phyloP scores from a whole-genome alignment of 2,329 filamentous ascomycete species.

The Aspergillus aculeatinus region DNA sequence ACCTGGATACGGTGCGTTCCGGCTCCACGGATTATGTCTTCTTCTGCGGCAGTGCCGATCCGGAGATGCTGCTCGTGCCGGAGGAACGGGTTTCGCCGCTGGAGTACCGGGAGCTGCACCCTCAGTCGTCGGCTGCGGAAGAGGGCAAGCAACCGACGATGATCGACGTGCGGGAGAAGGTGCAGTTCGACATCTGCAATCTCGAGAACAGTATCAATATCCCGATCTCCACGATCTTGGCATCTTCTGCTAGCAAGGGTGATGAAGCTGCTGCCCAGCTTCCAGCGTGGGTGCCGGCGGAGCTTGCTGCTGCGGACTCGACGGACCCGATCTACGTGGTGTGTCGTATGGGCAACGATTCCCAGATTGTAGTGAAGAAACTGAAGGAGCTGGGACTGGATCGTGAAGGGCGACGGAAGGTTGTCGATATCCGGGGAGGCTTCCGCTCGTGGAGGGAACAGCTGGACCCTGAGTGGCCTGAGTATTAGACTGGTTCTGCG shows the following conservation, averaged over 20 bases:
- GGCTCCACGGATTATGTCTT: constrained; percentile 78
- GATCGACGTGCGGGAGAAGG: constrained; percentile 79
- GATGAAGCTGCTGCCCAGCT: constrained; percentile 9
- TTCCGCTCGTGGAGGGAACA: constrained; percentile 44
- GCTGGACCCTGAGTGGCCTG: constrained; percentile 43
- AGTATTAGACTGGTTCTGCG: constrained; percentile 30
- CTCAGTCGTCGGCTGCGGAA: constrained; percentile 8
- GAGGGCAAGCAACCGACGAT: constrained; percentile 53
- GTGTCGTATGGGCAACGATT: constrained; percentile 52
- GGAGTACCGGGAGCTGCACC: constrained; percentile 52
- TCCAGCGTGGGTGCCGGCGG: constrained; percentile 30
- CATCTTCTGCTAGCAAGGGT: constrained; percentile 9
- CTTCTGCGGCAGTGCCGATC: constrained; percentile 70
- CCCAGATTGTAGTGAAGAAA: constrained; percentile 45
- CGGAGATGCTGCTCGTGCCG: constrained; percentile 57
- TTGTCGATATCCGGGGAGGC: constrained; percentile 46
- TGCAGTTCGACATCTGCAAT: constrained; percentile 78
- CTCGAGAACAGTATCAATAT: constrained; percentile 70
- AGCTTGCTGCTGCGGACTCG: constrained; percentile 23
- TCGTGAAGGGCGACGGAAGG: constrained; percentile 31
- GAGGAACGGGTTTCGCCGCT: constrained; percentile 67
- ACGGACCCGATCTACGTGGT: constrained; percentile 44
- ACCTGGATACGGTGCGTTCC: constrained; percentile 59
- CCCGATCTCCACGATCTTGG: constrained; percentile 45
- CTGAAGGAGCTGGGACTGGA: constrained; percentile 42